phyloP scores from a whole-genome alignment of 306 rosid genomes.

The Glycyrrhiza uralensis region DNA sequence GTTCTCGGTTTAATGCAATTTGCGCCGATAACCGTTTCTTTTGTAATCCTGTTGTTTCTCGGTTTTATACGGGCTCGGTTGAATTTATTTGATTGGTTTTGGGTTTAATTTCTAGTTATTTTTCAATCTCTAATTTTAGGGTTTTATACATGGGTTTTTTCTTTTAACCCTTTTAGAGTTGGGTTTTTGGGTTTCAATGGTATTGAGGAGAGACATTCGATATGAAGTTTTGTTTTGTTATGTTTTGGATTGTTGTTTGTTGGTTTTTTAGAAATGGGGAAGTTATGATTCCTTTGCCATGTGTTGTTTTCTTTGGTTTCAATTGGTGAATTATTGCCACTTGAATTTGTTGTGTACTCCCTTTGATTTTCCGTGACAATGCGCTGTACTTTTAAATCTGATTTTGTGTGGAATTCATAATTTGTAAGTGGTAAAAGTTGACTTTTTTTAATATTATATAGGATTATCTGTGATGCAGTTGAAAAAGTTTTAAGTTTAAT shows the following conservation, averaged over 20 bases:
- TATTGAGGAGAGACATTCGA: neutral
- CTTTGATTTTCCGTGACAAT: neutral
- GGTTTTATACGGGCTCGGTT: neutral
- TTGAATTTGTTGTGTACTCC: neutral
- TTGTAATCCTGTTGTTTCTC: slow-evolving; percentile 28
- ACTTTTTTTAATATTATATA: neutral
- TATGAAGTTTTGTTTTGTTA: neutral
- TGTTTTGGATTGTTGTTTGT: neutral
- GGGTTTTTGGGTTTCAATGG: slow-evolving; percentile 40
- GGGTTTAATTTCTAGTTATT: slow-evolving; percentile 12
- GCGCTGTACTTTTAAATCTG: neutral
- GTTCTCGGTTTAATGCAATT: slow-evolving; percentile 33
- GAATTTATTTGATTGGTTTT: slow-evolving; percentile 30
- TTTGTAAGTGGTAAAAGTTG: neutral
- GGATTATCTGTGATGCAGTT: neutral
- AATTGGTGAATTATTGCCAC: slow-evolving; percentile 1
- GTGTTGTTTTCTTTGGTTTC: neutral
- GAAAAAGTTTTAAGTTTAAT: neutral
- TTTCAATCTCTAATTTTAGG: slow-evolving; percentile 29
- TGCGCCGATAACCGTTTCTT: slow-evolving; percentile 9
- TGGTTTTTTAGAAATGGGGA: neutral
- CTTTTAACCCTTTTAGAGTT: neutral
- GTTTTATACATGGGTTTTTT: slow-evolving; percentile 43
- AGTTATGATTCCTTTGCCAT: neutral
- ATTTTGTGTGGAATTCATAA: neutral